Evolutionary conservation across 2,329 filamentous ascomycete genomes (phyloP).

Genomic region (Cladophialophora exuberans): DNA sequence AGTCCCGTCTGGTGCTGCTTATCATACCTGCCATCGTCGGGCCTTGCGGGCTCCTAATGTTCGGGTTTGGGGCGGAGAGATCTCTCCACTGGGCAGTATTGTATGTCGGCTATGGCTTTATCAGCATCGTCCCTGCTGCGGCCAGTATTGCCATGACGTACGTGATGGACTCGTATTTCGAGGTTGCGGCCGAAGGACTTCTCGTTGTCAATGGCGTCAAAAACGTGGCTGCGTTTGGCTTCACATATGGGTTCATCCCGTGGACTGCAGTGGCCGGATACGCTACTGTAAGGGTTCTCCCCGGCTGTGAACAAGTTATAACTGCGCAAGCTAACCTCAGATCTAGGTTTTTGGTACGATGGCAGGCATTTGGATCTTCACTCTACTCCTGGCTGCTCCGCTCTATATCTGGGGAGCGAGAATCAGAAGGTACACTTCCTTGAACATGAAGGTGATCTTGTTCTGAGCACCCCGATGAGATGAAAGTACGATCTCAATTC

Average conservation of each 20-base stretch:
- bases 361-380: slow-evolving; percentile 16
- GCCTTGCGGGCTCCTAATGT: slow-evolving; percentile 11
- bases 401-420: slow-evolving; percentile 10
- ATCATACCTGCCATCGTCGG: slow-evolving; percentile 11
- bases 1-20: slow-evolving; percentile 12
- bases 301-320: neutral
- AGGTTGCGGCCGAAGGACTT: slow-evolving; percentile 13
- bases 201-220: slow-evolving; percentile 36
- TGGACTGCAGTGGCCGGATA: slow-evolving; percentile 36
- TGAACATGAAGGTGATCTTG: slow-evolving; percentile 10
- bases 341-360: slow-evolving; percentile 16
- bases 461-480: too few relatives aligned
- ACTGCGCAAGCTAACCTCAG: neutral
- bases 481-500: too few relatives aligned
- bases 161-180: slow-evolving; percentile 13
- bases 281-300: slow-evolving; percentile 4
- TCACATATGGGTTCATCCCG: slow-evolving; percentile 37
- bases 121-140: neutral
- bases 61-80: slow-evolving; percentile 12
- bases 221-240: slow-evolving; percentile 36
- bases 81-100: slow-evolving; percentile 12
- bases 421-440: neutral
- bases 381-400: neutral
- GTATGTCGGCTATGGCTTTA: slow-evolving; percentile 15
- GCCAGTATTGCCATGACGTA: slow-evolving; percentile 18